Evolutionary conservation across 23 red algal genomes (phyloP).

Genomic region (Chondrus crispus): DNA sequence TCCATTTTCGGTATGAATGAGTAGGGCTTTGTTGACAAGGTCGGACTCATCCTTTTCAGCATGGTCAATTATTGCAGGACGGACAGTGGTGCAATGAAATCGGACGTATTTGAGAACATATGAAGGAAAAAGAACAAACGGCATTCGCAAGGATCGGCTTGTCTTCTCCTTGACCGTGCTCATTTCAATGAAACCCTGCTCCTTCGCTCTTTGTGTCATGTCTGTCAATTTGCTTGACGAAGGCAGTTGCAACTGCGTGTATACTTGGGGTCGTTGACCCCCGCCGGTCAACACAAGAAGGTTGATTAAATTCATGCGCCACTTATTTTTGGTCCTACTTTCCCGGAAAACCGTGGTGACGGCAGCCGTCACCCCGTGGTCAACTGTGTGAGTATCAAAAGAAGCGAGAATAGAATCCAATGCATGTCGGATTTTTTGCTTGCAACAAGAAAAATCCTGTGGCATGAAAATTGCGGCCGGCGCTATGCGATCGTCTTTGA

Average conservation of each 20-base stretch:
- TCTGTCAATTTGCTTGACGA: background rate
- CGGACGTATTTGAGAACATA: background rate
- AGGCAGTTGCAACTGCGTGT: background rate
- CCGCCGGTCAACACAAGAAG: background rate
- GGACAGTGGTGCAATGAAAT: background rate
- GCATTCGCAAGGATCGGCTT: background rate
- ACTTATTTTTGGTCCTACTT: too few relatives aligned
- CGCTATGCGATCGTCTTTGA: too few relatives aligned
- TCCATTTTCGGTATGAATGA: background rate
- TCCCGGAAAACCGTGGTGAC: too few relatives aligned
- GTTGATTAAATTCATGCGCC: background rate
- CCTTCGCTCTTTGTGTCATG: too few relatives aligned
- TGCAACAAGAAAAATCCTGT: too few relatives aligned
- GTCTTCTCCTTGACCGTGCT: conserved; percentile 7
- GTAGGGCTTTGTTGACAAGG: background rate
- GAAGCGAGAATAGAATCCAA: too few relatives aligned
- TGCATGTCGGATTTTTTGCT: too few relatives aligned
- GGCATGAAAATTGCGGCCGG: too few relatives aligned
- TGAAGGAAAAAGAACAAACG: background rate
- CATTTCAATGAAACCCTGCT: background rate
- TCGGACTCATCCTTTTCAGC: background rate
- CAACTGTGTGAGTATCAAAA: too few relatives aligned
- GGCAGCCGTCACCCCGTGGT: too few relatives aligned
- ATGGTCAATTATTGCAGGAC: background rate
- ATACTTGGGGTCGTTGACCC: background rate